Evolutionary conservation across 2,329 filamentous ascomycete species (phyloP).

Genomic region (Trichophyton verrucosum): DNA sequence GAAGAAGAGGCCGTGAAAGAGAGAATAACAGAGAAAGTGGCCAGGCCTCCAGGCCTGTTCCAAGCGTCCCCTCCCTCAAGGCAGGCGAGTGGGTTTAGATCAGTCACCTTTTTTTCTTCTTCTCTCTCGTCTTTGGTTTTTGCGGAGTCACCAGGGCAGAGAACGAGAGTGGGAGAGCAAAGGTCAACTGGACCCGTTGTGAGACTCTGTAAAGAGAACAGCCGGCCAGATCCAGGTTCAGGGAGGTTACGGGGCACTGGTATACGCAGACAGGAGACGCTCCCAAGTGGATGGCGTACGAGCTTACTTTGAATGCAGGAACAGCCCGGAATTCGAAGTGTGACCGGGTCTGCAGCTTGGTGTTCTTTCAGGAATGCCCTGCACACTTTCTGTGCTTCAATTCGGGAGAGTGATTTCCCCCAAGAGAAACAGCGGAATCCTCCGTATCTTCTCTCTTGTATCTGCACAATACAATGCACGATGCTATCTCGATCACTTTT

Average conservation of each 20-base stretch:
- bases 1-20: background rate
- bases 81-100: background rate
- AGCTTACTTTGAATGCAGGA: background rate
- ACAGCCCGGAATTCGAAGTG: conserved; percentile 1
- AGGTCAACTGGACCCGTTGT: background rate
- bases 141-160: background rate
- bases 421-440: background rate
- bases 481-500: background rate
- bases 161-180: background rate
- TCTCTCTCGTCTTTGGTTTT: background rate
- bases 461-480: background rate
- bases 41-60: background rate
- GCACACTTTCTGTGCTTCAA: background rate
- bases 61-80: background rate
- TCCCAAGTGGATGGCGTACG: background rate
- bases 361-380: background rate
- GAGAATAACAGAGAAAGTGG: background rate
- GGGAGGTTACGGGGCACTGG: background rate
- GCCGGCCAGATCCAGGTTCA: conserved; percentile 2
- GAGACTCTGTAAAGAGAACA: background rate
- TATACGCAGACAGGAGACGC: background rate
- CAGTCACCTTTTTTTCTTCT: background rate
- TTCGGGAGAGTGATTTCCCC: background rate
- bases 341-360: background rate
- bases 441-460: background rate